Base-by-base conservation (phyloP, 805 yeast species). In the Nakazawaea ishiwadae region DNA sequence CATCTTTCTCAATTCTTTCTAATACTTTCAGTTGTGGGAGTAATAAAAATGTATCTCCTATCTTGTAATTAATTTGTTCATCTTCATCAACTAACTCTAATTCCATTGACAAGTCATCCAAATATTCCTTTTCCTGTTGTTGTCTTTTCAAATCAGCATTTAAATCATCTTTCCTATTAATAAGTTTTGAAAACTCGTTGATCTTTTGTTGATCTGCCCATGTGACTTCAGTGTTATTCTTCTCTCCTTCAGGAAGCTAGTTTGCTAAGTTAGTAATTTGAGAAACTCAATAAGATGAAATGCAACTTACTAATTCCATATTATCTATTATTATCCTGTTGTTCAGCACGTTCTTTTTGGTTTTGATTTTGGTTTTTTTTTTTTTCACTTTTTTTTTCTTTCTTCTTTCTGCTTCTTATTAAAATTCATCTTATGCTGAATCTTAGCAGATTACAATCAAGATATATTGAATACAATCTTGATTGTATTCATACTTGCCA, bases 121-220 rank as follows among this genome's bases (percentile, higher is more conserved):
- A 65, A 53, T 86, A 87, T 54, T 89, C 97, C 51, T 88, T 86
- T 52, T 88, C 96, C 46, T 77, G 74, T 50, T 71, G 67, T 46
- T 71, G 66, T 41, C 63, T 62, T 16, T 66, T 63, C 27, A 84
- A 65, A 37, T 71, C 71, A 15, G 62, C 71, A 24, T 71, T 66
- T 11, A 80, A 58, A 15, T 70, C 69, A 49, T 85, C 88, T 50
- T 82, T 80, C 46, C 81, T 78, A 49, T 80, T 69, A 45, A 89
- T 86, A 47, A 89, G 69, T 35, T 89, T 84, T 12, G 96, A 86
- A 57, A 93, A 91, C 58, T 79, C 79, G 62, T 91, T 93, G 66
- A 91, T 91, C 56, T 77, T 77, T 56, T 84, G 81, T 65, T 91
- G 99, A 59, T 91, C 98, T 44, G 77, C 86, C 83, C 87, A 81